Percentiles rank a stretch among this genome's conserved stretches.
These are phyloP conservation scores for Fusarium kyushuense DNA, from an alignment of 2,329 filamentous ascomycete species.

Conservation along the genomic window DNA sequence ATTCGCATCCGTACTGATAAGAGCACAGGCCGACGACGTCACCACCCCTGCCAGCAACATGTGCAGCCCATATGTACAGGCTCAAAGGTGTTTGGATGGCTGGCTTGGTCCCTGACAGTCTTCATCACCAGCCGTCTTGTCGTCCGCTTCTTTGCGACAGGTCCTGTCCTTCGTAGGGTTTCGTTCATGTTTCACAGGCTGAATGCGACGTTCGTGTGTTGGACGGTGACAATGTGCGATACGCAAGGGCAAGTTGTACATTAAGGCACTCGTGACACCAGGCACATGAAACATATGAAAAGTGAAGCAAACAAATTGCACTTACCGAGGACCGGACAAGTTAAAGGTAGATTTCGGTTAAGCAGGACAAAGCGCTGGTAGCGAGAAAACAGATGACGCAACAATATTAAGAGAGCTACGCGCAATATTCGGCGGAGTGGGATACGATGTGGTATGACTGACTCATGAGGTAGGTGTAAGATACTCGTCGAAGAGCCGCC, in stretches of 20 bases:
- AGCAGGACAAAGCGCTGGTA: background rate
- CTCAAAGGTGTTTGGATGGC: slow-evolving; percentile 24
- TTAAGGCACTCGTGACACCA: slow-evolving; percentile 12
- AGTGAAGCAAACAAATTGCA: slow-evolving; percentile 34
- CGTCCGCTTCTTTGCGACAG: slow-evolving; percentile 24
- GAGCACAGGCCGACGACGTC: slow-evolving; percentile 39
- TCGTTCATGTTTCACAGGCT: slow-evolving; percentile 15
- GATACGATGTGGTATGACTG: slow-evolving; percentile 5
- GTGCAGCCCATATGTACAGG: slow-evolving; percentile 21
- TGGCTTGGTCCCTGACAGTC: slow-evolving; percentile 31
- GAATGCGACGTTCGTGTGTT: background rate
- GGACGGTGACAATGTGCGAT: slow-evolving; percentile 5
- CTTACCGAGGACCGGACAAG: slow-evolving; percentile 26
- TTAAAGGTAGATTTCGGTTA: slow-evolving; percentile 1
- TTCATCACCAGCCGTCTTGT: slow-evolving; percentile 19
- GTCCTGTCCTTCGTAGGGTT: slow-evolving; percentile 18
- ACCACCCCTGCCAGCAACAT: slow-evolving; percentile 29
- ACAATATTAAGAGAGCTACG: slow-evolving; percentile 8
- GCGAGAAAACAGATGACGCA: slow-evolving; percentile 5
- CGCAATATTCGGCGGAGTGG: slow-evolving; percentile 5
- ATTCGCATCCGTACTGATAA: slow-evolving; percentile 29
- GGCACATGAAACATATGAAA: slow-evolving; percentile 16
- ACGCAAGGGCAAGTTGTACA: slow-evolving; percentile 1
- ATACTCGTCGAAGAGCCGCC: slow-evolving; percentile 20
- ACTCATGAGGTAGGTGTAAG: background rate